These are phyloP conservation scores for Metarhizium anisopliae DNA, from an alignment of 2,329 filamentous ascomycete species.

Conservation along the genomic window DNA sequence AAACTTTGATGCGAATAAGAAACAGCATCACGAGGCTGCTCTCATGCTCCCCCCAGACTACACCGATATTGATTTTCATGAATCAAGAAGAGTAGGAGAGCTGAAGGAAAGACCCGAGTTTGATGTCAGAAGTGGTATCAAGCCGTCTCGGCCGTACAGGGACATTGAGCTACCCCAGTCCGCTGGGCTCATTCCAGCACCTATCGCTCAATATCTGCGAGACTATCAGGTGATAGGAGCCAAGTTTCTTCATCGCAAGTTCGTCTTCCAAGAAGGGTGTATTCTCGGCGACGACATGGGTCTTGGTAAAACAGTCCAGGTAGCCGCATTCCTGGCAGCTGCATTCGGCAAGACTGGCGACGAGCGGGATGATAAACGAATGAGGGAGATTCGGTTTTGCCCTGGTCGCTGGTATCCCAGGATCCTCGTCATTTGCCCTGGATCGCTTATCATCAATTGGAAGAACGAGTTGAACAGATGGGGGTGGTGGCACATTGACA, in stretches of 20 bases:
- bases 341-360: slow-evolving; percentile 94
- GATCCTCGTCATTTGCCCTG: slow-evolving; percentile 80
- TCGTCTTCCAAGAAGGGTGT: slow-evolving; percentile 84
- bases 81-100: slow-evolving; percentile 19
- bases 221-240: slow-evolving; percentile 87
- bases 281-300: slow-evolving; percentile 98
- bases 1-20: slow-evolving; percentile 56
- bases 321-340: slow-evolving; percentile 82
- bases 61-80: slow-evolving; percentile 62
- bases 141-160: slow-evolving; percentile 60
- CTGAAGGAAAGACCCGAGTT: slow-evolving; percentile 65
- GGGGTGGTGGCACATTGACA: slow-evolving; percentile 91
- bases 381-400: slow-evolving; percentile 71
- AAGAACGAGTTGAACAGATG: slow-evolving; percentile 74
- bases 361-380: slow-evolving; percentile 72
- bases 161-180: slow-evolving; percentile 71
- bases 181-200: slow-evolving; percentile 72
- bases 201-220: slow-evolving; percentile 83
- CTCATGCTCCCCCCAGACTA: slow-evolving; percentile 72
- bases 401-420: slow-evolving; percentile 62
- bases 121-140: slow-evolving; percentile 39
- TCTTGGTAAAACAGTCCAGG: slow-evolving; percentile 91
- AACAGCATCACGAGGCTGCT: slow-evolving; percentile 55
- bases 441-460: slow-evolving; percentile 86
- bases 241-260: slow-evolving; percentile 76